phyloP scores from a whole-genome alignment of 768 basidiomycete species.

The Gymnopilus dilepis region DNA sequence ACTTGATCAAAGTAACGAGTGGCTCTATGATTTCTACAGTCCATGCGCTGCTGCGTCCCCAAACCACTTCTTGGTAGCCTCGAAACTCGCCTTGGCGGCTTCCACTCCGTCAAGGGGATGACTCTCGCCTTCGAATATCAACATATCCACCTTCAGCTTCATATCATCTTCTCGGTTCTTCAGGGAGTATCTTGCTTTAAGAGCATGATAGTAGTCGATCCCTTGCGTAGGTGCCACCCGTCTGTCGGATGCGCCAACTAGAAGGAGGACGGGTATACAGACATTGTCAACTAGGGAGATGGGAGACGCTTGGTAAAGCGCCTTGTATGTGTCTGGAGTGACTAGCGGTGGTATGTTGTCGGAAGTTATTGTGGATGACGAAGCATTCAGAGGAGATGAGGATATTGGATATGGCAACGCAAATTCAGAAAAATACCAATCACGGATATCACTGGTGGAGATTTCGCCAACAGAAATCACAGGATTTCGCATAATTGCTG shows the following conservation, averaged over 20 bases:
- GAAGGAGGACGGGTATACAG: conserved; percentile 55
- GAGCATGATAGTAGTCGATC: conserved; percentile 65
- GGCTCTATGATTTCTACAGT: too few species aligned
- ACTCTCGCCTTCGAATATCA: conserved; percentile 63
- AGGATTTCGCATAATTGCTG: conserved; percentile 69
- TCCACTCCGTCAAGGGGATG: conserved; percentile 72
- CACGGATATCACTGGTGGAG: conserved; percentile 66
- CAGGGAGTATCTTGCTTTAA: conserved; percentile 47
- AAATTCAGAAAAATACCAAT: conserved; percentile 64
- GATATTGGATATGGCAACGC: conserved; percentile 47
- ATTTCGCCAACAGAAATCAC: conserved; percentile 68
- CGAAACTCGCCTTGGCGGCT: conserved; percentile 56
- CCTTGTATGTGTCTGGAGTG: conserved; percentile 47
- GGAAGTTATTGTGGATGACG: not conserved
- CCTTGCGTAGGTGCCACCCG: conserved; percentile 70
- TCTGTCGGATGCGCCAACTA: conserved; percentile 65
- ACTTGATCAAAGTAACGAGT: not conserved
- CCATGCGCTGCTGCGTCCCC: conserved; percentile 11
- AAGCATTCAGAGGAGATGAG: conserved; percentile 30
- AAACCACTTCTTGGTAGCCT: conserved; percentile 60
- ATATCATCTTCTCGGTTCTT: conserved; percentile 2
- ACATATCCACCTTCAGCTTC: conserved; percentile 54
- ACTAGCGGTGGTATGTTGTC: conserved; percentile 37
- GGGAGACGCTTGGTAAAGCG: conserved; percentile 58
- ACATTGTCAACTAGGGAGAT: conserved; percentile 58